Percentiles rank a stretch among this genome's conserved stretches.
Conservation (phyloP, 2,329 filamentous ascomycete species). For the Lachnellula hyalina region DNA sequence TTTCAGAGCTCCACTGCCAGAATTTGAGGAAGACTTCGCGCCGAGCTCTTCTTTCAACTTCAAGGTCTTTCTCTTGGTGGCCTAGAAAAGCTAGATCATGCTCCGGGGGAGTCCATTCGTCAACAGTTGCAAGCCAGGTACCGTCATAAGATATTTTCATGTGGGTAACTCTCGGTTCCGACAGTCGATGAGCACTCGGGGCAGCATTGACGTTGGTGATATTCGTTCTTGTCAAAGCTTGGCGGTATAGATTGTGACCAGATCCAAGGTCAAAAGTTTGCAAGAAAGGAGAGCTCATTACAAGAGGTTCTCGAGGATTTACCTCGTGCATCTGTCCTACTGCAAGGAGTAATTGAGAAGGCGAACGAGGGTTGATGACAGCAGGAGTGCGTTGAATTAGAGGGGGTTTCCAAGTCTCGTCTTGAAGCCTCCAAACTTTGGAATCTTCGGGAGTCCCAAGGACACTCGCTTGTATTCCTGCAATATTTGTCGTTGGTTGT, state of each 20-base stretch:
- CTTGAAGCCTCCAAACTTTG: slow-evolving; percentile 44
- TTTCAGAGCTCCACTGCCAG: slow-evolving; percentile 63
- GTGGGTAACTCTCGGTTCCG: slow-evolving; percentile 71
- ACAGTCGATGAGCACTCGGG: slow-evolving; percentile 63
- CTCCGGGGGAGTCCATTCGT: slow-evolving; percentile 77
- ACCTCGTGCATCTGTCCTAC: slow-evolving; percentile 58
- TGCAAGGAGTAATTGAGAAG: slow-evolving; percentile 62
- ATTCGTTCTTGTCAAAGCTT: slow-evolving; percentile 84
- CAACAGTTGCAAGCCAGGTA: slow-evolving; percentile 83
- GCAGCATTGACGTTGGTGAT: slow-evolving; percentile 75
- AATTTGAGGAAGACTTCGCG: slow-evolving; percentile 84
- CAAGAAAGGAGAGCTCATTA: slow-evolving; percentile 57
- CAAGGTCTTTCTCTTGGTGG: slow-evolving; percentile 38
- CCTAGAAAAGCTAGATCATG: slow-evolving; percentile 60
- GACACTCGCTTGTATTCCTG: slow-evolving; percentile 67
- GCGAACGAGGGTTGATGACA: slow-evolving; percentile 54
- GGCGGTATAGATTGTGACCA: slow-evolving; percentile 73
- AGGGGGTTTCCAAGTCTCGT: slow-evolving; percentile 22
- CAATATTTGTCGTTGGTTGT: slow-evolving; percentile 75
- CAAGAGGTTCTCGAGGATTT: slow-evolving; percentile 44
- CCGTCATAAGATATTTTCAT: slow-evolving; percentile 76
- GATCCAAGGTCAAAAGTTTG: slow-evolving; percentile 84
- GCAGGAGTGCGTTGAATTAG: slow-evolving; percentile 46
- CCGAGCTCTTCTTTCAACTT: slow-evolving; percentile 45
- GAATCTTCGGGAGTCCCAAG: slow-evolving; percentile 42